Base-by-base conservation (phyloP, 768 basidiomycete genomes). In the Tylopilus cervinicoccineus region DNA sequence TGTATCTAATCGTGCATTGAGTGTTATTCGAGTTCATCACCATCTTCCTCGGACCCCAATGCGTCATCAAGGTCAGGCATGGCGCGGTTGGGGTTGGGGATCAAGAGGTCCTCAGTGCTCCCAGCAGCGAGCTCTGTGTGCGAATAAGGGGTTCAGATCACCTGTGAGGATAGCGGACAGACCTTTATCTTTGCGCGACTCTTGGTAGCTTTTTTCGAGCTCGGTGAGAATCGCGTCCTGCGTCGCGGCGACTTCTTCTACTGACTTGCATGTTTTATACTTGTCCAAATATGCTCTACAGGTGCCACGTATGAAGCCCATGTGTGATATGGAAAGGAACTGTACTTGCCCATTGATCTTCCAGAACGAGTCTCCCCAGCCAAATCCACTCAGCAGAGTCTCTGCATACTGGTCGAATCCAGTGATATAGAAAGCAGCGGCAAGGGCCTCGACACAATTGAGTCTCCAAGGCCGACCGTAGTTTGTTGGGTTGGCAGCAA, bases 401-500 rank as follows among this genome's bases (percentile, higher is more conserved):
- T 93, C 87, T 0, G 91, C 94, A 61, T 92, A 86, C 0, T 76
- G 62, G 55, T 88, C 78, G 52, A 93, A 91, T 0, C 94, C 92
- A 0, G 90, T 88, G 58, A 98, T 87, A 65, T 91, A 96, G 58
- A 99, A 94, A 0, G 93, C 88, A 0, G 95, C 96, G 0, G 96
- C 94, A 5, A 97, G 77, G 0, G 91, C 90, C 67, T 95, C 93
- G 24, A 90, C 94, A 54, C 95, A 97, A 59, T 95, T 97, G 33
- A 99, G 73, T 41, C 86, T 76, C 93, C 93, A 97, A 0, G 96
- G 96, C 65, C 92, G 93, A 10, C 96, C 96, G 57, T 98, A 99
- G 69, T 99, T 99, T 10, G 93, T 93, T 0, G 95, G 93, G 65
- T 99, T 99, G 1, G 93, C 88, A 0, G 96, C 96, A 37, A 98